Evolutionary conservation across 2,329 filamentous ascomycete species (phyloP), one percentile per base, ranked within the genome.

Genomic region (Raffaelea deltoideospora): DNA sequence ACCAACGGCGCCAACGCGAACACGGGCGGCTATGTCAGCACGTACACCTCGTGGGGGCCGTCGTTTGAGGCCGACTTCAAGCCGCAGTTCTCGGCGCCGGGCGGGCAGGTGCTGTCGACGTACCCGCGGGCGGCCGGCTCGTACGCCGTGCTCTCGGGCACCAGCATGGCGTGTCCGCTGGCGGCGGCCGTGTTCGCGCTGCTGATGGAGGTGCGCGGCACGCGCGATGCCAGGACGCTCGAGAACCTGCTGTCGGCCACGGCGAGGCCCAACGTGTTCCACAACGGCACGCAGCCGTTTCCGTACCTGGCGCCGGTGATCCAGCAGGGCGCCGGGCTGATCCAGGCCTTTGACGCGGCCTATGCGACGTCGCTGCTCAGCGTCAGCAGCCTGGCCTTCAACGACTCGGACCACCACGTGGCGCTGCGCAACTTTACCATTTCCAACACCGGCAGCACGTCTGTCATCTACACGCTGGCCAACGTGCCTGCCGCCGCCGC

Each of bases 311-410:
- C 23, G 23, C 23, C 74, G 0, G 66, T 74, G 11, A 53, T 65
- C 4, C 74, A 79, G 47, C 70, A 76, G 46, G 74, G 74, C 10
- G 66, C 56, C 20, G 74, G 74, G 27, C 55, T 77, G 13, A 55
- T 79, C 33, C 69, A 75, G 45, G 72, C 69, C 5, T 66, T 67
- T 43, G 67, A 75, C 40, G 70, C 72, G 3, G 69, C 73, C 8
- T 63, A 68, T 44, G 57, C 67, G 14, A 69, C 60, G 3, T 65
- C 65, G 2, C 48, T 70, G 10, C 55, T 78, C n/a, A 65, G 63
- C 45, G 63, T 61, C 10, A 67, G 67, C 14, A 69, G 65, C 50
- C 53, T 79, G 13, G 63, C 69, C 4, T 76, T 77, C 54, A 77
- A 78, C 48, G 74, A 79, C 50, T 74, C 72, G 0, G 23, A 23